Conservation (phyloP, 2,329 filamentous ascomycete genomes). For the Botrytis fabae region DNA sequence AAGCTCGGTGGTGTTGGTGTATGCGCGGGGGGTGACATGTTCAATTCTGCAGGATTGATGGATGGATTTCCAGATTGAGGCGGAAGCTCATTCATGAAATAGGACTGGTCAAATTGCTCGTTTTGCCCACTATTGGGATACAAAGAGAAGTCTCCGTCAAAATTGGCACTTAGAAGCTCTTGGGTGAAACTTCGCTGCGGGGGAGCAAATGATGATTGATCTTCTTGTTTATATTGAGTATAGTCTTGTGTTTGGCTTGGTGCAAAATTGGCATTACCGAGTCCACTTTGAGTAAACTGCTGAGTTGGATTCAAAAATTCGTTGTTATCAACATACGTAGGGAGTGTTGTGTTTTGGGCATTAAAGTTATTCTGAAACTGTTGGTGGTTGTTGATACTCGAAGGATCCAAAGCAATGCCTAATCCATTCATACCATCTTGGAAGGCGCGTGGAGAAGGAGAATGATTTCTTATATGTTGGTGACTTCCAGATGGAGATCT, state of each 20-base stretch:
- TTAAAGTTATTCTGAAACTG: constrained; percentile 42
- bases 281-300: constrained; percentile 35
- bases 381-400: constrained; percentile 42
- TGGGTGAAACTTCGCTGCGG: constrained; percentile 52
- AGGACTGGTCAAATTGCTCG: constrained; percentile 61
- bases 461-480: constrained; percentile 60
- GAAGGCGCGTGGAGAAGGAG: constrained; percentile 58
- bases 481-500: constrained; percentile 63
- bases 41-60: constrained; percentile 48
- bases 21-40: constrained; percentile 48
- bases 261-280: constrained; percentile 34
- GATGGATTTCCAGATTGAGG: constrained; percentile 46
- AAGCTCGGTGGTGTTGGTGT: constrained; percentile 38
- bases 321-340: constrained; percentile 41
- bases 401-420: constrained; percentile 56
- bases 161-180: constrained; percentile 51
- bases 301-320: constrained; percentile 49
- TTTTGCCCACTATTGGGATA: constrained; percentile 57
- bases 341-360: constrained; percentile 44
- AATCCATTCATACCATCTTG: constrained; percentile 50
- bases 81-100: constrained; percentile 56
- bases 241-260: constrained; percentile 36
- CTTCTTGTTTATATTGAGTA: constrained; percentile 41
- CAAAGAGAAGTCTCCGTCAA: constrained; percentile 62
- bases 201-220: constrained; percentile 40